phyloP scores from a whole-genome alignment of 208 protist genomes.

The Acanthamoeba culbertsoni region DNA sequence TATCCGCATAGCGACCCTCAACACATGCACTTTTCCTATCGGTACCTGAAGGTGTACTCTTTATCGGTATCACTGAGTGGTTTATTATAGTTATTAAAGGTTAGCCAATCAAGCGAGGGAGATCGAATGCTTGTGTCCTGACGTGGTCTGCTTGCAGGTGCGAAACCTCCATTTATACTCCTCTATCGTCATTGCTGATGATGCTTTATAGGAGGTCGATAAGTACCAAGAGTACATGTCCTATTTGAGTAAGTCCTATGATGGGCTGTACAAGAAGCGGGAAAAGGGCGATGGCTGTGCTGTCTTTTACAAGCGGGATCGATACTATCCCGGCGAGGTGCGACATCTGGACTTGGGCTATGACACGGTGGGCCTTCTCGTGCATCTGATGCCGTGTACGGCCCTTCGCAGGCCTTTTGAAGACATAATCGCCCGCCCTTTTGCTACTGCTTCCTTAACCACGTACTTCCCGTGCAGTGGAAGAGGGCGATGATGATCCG shows the following conservation, averaged over 20 bases:
- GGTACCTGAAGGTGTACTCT: not conserved
- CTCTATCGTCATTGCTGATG: not conserved
- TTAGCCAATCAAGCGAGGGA: not conserved
- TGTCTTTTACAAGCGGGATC: not conserved
- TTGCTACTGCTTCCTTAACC: too few species aligned
- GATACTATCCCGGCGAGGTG: not conserved
- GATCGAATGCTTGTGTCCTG: not conserved
- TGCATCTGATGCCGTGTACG: not conserved
- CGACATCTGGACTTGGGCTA: not conserved
- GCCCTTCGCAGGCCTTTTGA: not conserved
- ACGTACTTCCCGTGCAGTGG: not conserved
- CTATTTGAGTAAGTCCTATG: not conserved
- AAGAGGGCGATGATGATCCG: not conserved
- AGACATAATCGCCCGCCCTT: too few species aligned
- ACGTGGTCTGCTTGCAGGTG: not conserved
- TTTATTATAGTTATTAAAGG: not conserved
- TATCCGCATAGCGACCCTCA: not conserved
- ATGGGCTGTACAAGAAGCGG: not conserved
- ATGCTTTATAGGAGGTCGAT: not conserved
- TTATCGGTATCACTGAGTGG: not conserved
- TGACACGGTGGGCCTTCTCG: not conserved
- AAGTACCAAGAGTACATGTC: slow-evolving; percentile 16
- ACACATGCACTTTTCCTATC: not conserved
- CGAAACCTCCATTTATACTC: not conserved
- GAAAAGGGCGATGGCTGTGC: slow-evolving; percentile 13